Evolutionary conservation across 495 filamentous ascomycete species (phyloP).

Genomic region (Saxispiralis lemnorum): DNA sequence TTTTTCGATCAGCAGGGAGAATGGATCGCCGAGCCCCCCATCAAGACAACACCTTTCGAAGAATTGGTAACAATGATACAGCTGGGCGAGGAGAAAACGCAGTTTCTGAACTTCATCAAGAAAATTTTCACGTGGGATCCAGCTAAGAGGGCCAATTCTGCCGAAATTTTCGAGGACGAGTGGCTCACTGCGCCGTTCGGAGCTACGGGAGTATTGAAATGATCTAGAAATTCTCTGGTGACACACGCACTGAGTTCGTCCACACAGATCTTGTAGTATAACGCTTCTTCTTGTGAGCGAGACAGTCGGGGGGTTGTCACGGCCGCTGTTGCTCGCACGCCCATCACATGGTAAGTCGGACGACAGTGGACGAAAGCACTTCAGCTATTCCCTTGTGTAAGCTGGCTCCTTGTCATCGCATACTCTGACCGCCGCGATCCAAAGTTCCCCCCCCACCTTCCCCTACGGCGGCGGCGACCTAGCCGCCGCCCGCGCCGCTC

Average conservation of each 20-base stretch:
- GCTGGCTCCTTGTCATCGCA: too few relatives aligned
- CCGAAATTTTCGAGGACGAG: background rate
- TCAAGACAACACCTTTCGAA: background rate
- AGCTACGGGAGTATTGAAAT: background rate
- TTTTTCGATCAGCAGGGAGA: background rate
- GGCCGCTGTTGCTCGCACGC: too few relatives aligned
- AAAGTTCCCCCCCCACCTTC: conserved; percentile 7
- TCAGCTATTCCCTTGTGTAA: conserved; percentile 15
- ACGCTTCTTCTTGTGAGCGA: too few relatives aligned
- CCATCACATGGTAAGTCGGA: too few relatives aligned
- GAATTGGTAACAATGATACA: background rate
- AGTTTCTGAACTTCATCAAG: background rate
- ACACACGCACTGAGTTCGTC: too few relatives aligned
- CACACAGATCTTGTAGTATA: too few relatives aligned
- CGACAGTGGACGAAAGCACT: too few relatives aligned
- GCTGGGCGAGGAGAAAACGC: background rate
- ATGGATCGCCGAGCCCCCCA: background rate
- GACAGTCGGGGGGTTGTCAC: too few relatives aligned
- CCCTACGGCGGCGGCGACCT: background rate
- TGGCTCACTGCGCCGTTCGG: background rate
- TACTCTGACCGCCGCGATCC: conserved; percentile 19
- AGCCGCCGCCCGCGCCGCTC: conserved; percentile 6
- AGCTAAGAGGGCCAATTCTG: background rate
- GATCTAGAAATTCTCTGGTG: too few relatives aligned
- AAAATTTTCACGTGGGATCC: background rate